Evolutionary conservation across 1,284 basidiomycete genomes (phyloP), one percentile per base, ranked within the genome.

Genomic region (Psilocybe mexicana): DNA sequence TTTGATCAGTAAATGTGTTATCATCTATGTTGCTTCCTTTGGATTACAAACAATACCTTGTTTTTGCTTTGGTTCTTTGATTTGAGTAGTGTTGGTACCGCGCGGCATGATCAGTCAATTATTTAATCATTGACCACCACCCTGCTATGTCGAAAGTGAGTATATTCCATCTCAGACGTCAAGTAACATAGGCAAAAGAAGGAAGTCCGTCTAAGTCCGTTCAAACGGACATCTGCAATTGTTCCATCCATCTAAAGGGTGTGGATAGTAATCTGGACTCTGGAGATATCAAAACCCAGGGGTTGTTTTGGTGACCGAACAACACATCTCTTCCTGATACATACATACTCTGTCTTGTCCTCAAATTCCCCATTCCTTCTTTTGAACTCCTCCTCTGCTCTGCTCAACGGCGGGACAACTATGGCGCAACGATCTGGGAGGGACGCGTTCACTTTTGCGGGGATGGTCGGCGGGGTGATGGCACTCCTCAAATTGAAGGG

Each of bases 401-500:
- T 33, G 14, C 40, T 44, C 10, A 38, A 18, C 24, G 8, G 46
- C 11, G 23, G 42, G 30, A 30, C 25, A 58, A 40, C 52, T 52
- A 66, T 65, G 61, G 3, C 59, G 43, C 60, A 61, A 47, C 61
- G 57, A 25, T 44, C 51, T 33, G 38, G 54, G 54, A 55, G 58
- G 45, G 56, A 54, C 36, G 70, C 69, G 23, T 57, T 73, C 48
- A 69, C 70, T 40, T 81, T 82, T 63, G 75, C 75, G 63, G 75
- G 72, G 1, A 73, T 77, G 72, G 72, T 84, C 12, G 76, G 73
- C 42, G 73, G 63, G 38, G 75, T 78, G 3, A 82, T 81, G 80
- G 67, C 75, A 4, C 74, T 76, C 5, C 69, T 84, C 54, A 81
- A 80, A 65, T 61, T 82, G 28, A 84, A 81, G 67, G 75, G 80